Conservation (phyloP, 1,284 basidiomycete genomes). For the Apiotrichum gamsii region DNA sequence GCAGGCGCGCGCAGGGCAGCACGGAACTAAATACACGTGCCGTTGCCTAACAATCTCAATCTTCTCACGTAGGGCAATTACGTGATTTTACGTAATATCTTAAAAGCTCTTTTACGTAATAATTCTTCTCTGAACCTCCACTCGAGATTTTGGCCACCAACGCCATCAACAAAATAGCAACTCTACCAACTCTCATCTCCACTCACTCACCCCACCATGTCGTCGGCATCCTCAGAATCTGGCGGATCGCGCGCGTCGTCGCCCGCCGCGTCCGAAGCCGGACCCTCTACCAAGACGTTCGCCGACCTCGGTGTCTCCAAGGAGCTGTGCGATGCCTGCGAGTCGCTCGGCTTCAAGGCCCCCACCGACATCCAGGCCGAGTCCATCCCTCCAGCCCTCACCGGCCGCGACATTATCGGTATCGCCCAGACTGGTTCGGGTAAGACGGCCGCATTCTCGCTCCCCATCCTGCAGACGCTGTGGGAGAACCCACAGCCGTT, state of each 20-base stretch:
- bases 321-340: conserved; percentile 79
- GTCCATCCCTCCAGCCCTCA: conserved; percentile 80
- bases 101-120: no score
- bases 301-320: conserved; percentile 74
- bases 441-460: conserved; percentile 94
- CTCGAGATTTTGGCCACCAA: not conserved
- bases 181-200: not conserved
- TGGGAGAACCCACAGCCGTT: conserved; percentile 94
- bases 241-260: conserved; percentile 14
- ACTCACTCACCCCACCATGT: conserved; percentile 5
- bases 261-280: conserved; percentile 7
- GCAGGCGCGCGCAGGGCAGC: no score
- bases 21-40: no score
- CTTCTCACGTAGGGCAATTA: no score
- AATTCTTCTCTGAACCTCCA: no score
- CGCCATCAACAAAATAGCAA: not conserved
- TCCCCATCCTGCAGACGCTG: conserved; percentile 92
- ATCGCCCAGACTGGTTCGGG: conserved; percentile 96
- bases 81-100: no score
- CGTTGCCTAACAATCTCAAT: no score
- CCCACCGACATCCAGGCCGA: conserved; percentile 91
- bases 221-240: conserved; percentile 17
- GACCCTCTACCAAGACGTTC: conserved; percentile 46
- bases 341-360: conserved; percentile 71
- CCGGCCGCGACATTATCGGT: conserved; percentile 93